Percentiles rank a stretch among this genome's conserved stretches.
These are phyloP conservation scores for Diaporthe nobilis DNA, from an alignment of 2,329 filamentous ascomycete genomes.

Conservation along the genomic window DNA sequence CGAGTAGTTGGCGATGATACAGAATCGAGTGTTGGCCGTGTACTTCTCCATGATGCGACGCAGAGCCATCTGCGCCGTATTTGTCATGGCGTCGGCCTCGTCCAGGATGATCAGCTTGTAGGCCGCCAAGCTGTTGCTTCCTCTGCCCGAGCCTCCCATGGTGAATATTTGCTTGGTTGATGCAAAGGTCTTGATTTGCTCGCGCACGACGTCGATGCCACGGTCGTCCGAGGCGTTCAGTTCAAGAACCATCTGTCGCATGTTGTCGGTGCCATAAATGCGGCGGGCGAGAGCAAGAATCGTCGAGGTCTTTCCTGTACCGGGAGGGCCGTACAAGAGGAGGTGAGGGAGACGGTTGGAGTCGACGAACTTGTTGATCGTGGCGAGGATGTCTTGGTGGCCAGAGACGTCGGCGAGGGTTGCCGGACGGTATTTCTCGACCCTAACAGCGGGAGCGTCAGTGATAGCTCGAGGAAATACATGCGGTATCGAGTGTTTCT, in stretches of 20 bases:
- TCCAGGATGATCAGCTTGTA: constrained; percentile 98
- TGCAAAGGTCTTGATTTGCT: constrained; percentile 99
- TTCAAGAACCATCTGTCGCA: constrained; percentile 98
- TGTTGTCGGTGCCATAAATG: constrained; percentile 92
- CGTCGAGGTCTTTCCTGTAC: constrained; percentile 97
- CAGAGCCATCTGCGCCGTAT: constrained; percentile 96
- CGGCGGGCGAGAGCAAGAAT: constrained; percentile 92
- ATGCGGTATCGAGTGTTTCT: neutral
- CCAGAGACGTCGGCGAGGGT: constrained; percentile 94
- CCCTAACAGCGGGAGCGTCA: constrained; percentile 65
- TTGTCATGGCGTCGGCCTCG: constrained; percentile 99
- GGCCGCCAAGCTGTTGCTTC: constrained; percentile 70
- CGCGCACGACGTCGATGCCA: constrained; percentile 96
- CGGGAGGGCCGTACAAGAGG: constrained; percentile 94
- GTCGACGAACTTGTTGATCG: constrained; percentile 98
- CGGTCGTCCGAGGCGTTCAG: constrained; percentile 97
- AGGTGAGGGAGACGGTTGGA: constrained; percentile 95
- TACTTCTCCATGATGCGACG: constrained; percentile 99
- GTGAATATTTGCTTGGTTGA: constrained; percentile 97
- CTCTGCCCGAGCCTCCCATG: constrained; percentile 64
- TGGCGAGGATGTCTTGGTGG: constrained; percentile 96
- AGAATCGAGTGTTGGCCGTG: constrained; percentile 97
- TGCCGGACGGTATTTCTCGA: constrained; percentile 95
- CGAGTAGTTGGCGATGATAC: constrained; percentile 98
- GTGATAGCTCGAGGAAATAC: neutral